Evolutionary conservation across 345 rosid genomes (phyloP).

Genomic region (Heritiera fomes): DNA sequence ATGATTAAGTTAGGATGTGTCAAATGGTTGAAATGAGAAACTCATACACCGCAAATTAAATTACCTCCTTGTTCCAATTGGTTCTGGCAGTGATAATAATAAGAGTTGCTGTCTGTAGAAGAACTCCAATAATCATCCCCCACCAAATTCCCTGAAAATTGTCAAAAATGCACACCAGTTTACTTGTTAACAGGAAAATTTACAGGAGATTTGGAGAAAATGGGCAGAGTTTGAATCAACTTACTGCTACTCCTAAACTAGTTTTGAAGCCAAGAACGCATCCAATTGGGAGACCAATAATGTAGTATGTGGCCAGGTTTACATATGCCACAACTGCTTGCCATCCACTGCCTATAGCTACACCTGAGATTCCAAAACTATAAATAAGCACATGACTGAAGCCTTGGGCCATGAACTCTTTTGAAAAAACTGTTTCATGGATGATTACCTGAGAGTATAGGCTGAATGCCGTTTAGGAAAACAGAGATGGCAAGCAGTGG

Average conservation of each 20-base stretch:
- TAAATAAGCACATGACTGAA: not conserved
- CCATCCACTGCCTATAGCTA: constrained; percentile 99
- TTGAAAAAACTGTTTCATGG: not conserved
- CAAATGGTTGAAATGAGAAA: not conserved
- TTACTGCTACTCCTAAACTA: constrained; percentile 75
- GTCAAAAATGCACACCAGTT: not conserved
- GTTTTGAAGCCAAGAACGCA: constrained; percentile 89
- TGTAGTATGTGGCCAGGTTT: constrained; percentile 69
- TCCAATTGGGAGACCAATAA: constrained; percentile 89
- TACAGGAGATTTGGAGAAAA: not conserved
- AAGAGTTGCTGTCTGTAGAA: constrained; percentile 61
- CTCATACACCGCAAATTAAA: not conserved
- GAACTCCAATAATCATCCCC: constrained; percentile 81
- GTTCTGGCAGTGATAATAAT: constrained; percentile 69
- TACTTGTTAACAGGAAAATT: not conserved
- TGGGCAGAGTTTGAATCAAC: constrained; percentile 14
- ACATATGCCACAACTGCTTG: constrained; percentile 89
- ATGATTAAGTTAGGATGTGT: not conserved
- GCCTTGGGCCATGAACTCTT: not conserved
- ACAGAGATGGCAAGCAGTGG: constrained; percentile 85
- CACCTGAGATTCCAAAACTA: constrained; percentile 43
- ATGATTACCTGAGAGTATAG: constrained; percentile 77
- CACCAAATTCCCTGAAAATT: constrained; percentile 82
- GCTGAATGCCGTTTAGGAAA: constrained; percentile 85
- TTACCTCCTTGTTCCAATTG: constrained; percentile 63